Evolutionary conservation across 768 basidiomycete species (phyloP), one percentile per base, ranked within the genome.

Genomic region (Pleurotus platypus): DNA sequence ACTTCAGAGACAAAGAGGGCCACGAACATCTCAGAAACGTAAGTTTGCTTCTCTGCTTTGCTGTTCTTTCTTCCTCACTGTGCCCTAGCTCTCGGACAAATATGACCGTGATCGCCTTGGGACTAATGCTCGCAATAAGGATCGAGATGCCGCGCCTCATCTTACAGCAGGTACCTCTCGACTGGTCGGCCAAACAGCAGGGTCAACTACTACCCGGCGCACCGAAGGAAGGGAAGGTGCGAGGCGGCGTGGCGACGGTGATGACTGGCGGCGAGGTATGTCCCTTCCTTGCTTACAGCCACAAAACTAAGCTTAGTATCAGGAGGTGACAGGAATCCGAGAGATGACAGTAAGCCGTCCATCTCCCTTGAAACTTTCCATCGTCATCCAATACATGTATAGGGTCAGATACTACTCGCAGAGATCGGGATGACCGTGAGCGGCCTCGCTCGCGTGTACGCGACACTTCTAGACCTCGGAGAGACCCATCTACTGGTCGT

Each of bases 211-310:
- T 42, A 72, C 80, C 49, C 80, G 89, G 56, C 72, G 82, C 48
- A 69, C 75, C 48, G 88, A 90, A 57, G 73, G 75, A 24, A 77
- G 85, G 64, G 89, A 91, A 26, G 60, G 74, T 55, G 64, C 73
- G 46, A 88, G 83, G 74, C 86, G 85, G 73, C 87, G 39, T 45
- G 88, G 85, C 38, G 91, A 92, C 67, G 77, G 83, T 63, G 89
- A 92, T 63, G 91, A 94, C 65, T 94, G 91, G 91, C 80, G 91
- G 67, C 80, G 89, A 83, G 88, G 91, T 90, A 63, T 61, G 79
- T 70, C 27, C 53, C 51, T 50, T 62, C 58, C 51, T 54, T 67
- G 47, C 39, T 59, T 37, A 53, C 50, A n/a, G 20, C 42, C 42
- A 16, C 42, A 22, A 45, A 45, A 35, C 30, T 35, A 35, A 35